phyloP scores from a whole-genome alignment of 164 flowering plant genomes.

The Magnolia officinalis region DNA sequence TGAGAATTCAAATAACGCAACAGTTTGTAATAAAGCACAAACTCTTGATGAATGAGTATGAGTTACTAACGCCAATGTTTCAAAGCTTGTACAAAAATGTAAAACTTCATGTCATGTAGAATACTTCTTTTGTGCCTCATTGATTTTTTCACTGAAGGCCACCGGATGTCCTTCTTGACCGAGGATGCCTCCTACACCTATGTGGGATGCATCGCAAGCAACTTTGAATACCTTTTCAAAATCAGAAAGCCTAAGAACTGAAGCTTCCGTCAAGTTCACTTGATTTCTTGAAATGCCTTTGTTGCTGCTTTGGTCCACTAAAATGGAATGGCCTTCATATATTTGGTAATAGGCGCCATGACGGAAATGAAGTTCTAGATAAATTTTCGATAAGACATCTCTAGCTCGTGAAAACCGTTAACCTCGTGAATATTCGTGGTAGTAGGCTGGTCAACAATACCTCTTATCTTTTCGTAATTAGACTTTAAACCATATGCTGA shows the following conservation, averaged over 20 bases:
- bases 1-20: background rate
- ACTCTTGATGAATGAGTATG: background rate
- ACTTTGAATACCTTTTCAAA: background rate
- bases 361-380: background rate
- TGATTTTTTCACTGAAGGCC: background rate
- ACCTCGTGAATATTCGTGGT: background rate
- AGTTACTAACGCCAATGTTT: background rate
- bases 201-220: background rate
- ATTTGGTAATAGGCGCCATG: background rate
- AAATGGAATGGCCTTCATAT: background rate
- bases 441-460: background rate
- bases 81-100: slow-evolving; percentile 1
- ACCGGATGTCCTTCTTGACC: background rate
- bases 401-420: background rate
- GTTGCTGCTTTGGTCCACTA: too few relatives aligned
- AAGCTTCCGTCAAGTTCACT: background rate
- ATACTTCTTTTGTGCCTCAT: background rate
- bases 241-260: background rate
- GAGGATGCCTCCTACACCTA: slow-evolving; percentile 1
- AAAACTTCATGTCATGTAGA: background rate
- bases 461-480: background rate
- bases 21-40: background rate
- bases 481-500: background rate
- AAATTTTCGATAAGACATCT: background rate
- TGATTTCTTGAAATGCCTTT: background rate